Evolutionary conservation across 305 asterid species (phyloP).

Genomic region (Rubia peregrina): DNA sequence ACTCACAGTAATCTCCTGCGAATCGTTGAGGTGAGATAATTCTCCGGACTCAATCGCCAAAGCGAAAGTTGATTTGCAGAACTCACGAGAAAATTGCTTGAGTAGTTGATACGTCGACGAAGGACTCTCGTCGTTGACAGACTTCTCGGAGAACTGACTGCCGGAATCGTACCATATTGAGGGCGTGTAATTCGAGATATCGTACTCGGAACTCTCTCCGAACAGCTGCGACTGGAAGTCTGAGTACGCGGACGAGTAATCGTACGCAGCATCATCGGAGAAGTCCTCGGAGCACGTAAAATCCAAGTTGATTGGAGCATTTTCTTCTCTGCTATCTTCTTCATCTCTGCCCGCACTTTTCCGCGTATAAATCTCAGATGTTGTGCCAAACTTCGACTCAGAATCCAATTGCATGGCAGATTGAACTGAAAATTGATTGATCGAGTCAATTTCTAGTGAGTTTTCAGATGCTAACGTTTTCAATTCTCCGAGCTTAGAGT

Average conservation of each 20-base stretch:
- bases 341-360: constrained; percentile 18
- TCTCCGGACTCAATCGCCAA: constrained; percentile 15
- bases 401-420: constrained; percentile 15
- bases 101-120: constrained; percentile 64
- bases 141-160: constrained; percentile 79
- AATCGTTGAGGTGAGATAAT: constrained; percentile 14
- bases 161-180: constrained; percentile 61
- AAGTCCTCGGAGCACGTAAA: constrained; percentile 74
- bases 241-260: constrained; percentile 37
- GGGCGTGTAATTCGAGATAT: constrained; percentile 50
- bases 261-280: constrained; percentile 34
- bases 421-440: constrained; percentile 28
- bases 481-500: constrained; percentile 2
- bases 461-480: constrained; percentile 5
- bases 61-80: constrained; percentile 43
- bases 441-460: constrained; percentile 13
- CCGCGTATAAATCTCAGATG: constrained; percentile 24
- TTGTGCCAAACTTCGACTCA: constrained; percentile 21
- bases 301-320: constrained; percentile 36
- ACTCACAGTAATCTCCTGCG: constrained; percentile 51
- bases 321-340: constrained; percentile 23
- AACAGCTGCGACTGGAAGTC: constrained; percentile 34
- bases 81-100: constrained; percentile 54
- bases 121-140: constrained; percentile 44
- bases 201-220: constrained; percentile 42